Evolutionary conservation across 163 green algal genomes (phyloP).

Genomic region (Chlorella variabilis): DNA sequence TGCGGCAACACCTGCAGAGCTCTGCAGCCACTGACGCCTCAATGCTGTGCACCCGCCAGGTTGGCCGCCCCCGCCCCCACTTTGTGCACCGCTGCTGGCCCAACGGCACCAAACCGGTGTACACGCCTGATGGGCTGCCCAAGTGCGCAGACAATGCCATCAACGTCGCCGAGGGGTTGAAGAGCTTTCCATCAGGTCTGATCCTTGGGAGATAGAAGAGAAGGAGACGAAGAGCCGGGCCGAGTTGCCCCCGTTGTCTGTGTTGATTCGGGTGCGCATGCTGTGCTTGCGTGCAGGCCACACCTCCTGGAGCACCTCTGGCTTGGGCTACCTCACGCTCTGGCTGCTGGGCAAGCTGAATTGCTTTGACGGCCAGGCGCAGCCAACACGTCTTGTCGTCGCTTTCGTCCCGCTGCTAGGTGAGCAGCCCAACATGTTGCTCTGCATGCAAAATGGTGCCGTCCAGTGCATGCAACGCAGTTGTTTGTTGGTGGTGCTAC

Average conservation of each 20-base stretch:
- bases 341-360: constrained; percentile 60
- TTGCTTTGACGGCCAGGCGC: constrained; percentile 50
- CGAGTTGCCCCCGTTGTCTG: too few species aligned
- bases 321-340: constrained; percentile 57
- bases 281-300: constrained; percentile 50
- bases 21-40: too few species aligned
- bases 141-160: constrained; percentile 40
- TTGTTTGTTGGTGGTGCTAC: too few species aligned
- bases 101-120: constrained; percentile 6
- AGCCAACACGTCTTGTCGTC: constrained; percentile 22
- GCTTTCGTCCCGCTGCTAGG: constrained; percentile 31
- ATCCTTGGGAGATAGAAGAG: too few species aligned
- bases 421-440: background rate
- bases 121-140: constrained; percentile 6
- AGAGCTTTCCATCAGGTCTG: constrained; percentile 59
- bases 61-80: constrained; percentile 56
- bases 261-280: too few species aligned
- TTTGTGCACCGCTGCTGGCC: constrained; percentile 68
- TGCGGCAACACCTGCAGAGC: too few species aligned
- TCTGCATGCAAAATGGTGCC: too few species aligned
- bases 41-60: too few species aligned
- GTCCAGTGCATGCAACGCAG: too few species aligned
- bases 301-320: constrained; percentile 63
- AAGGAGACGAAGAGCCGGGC: too few species aligned
- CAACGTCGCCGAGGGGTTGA: constrained; percentile 55